phyloP scores from a whole-genome alignment of 2,329 filamentous ascomycete species.

The Aotearoamyces nothofagi region DNA sequence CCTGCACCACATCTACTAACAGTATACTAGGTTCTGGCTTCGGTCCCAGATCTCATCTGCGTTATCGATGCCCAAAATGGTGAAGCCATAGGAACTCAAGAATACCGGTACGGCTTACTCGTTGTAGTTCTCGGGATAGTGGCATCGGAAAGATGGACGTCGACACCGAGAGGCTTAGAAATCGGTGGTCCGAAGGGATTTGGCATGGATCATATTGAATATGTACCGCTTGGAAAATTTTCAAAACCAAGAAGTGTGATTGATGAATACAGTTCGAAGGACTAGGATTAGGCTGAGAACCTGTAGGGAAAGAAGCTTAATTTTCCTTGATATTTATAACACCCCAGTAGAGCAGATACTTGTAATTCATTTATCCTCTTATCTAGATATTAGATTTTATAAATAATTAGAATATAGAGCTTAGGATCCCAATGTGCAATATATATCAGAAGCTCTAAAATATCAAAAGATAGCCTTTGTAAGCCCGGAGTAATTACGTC shows the following conservation, averaged over 20 bases:
- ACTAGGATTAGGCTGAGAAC: not conserved
- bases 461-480: too few relatives aligned
- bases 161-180: slow-evolving; percentile 30
- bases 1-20: too few relatives aligned
- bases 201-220: slow-evolving; percentile 30
- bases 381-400: too few relatives aligned
- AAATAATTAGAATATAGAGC: too few relatives aligned
- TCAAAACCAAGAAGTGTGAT: slow-evolving; percentile 37
- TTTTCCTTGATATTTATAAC: too few relatives aligned
- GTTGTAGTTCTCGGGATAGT: slow-evolving; percentile 37
- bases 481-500: too few relatives aligned
- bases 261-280: slow-evolving; percentile 23
- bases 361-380: too few relatives aligned
- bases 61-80: slow-evolving; percentile 31
- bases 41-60: slow-evolving; percentile 32
- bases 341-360: too few relatives aligned
- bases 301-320: too few relatives aligned
- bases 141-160: slow-evolving; percentile 36
- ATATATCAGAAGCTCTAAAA: too few relatives aligned
- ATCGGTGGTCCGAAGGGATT: slow-evolving; percentile 34
- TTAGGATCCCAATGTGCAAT: too few relatives aligned
- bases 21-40: too few relatives aligned
- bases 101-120: slow-evolving; percentile 36
- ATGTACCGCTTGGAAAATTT: slow-evolving; percentile 33
- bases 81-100: slow-evolving; percentile 33